phyloP scores from a whole-genome alignment of 805 yeast genomes.

The Blastobotrys peoriensis region DNA sequence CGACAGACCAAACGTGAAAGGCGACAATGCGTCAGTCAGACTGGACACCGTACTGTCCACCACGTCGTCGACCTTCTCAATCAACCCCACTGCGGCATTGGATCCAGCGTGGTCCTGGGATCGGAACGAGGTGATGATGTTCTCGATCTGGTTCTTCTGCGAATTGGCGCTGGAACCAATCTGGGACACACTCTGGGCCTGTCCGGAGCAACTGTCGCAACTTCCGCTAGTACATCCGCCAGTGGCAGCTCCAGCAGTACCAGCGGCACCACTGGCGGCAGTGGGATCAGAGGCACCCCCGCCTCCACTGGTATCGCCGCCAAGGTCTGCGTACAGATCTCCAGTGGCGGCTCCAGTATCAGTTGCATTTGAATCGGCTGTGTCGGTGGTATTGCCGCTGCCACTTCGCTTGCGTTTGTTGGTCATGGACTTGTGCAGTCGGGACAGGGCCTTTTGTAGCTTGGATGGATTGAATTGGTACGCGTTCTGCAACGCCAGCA shows the following conservation, averaged over 20 bases:
- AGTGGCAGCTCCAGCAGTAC: not conserved
- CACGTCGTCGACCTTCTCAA: not conserved
- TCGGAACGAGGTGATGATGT: not conserved
- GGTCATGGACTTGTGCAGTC: not conserved
- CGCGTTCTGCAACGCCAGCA: not conserved
- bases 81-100: not conserved
- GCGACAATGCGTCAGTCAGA: conserved; percentile 13
- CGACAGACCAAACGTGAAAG: conserved; percentile 16
- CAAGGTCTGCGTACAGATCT: not conserved
- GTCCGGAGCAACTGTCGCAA: not conserved
- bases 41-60: conserved; percentile 2
- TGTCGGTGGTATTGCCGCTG: not conserved
- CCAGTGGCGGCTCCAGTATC: not conserved
- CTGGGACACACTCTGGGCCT: not conserved
- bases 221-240: not conserved
- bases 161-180: not conserved
- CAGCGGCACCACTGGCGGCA: not conserved
- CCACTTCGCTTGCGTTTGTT: not conserved
- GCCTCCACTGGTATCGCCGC: not conserved
- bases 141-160: not conserved
- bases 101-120: not conserved
- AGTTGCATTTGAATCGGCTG: not conserved
- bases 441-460: not conserved
- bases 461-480: not conserved
- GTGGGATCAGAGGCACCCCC: not conserved